Base-by-base conservation (phyloP, 495 filamentous ascomycete species). In the Usnea hakonensis region DNA sequence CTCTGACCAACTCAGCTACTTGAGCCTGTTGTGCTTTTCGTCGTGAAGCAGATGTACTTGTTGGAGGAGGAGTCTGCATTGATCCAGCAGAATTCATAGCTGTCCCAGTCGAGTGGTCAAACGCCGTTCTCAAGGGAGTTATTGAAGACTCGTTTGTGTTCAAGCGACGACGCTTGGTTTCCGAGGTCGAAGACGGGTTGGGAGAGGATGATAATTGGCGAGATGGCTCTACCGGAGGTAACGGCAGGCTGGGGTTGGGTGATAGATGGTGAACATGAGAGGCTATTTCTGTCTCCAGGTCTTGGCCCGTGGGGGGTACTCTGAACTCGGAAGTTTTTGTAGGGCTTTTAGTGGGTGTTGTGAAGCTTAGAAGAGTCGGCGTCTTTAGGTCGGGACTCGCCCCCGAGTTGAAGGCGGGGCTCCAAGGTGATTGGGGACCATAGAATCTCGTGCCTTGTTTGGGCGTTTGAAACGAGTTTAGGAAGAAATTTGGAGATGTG, bases 41-140 rank as follows among this genome's bases (percentile, higher is more conserved):
- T 30, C 65, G 57, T 44, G 68, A 65, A 41, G 64, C 52, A 8
- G 82, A 82, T 38, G 82, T 83, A 69, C 84, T 80, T 38, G 83
- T 87, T 1, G 84, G 84, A 44, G 85, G 85, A 17, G 85, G 84
- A 21, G 84, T 88, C 72, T 86, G 84, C 76, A 87, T 87, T 4
- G 82, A 84, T 32, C 79, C 75, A 26, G 79, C 79, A 13, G 79
- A 82, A 35, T 62, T 65, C 62, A 75, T 57, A 37, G 41, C 43
- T 14, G 52, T 13, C 9, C 30, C 32, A 28, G 41, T 13, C 23
- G 38, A 46, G 1, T 38, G 38, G 33, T 62, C 53, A 72, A 70
- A 63, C 74, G 70, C 54, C 77, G 79, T 62, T 71, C 83, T 57
- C 71, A 63, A 14, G 71, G 62, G 8, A 71, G 73, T 58, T 72